Conservation (phyloP, 2,329 filamentous ascomycete genomes). For the Drechslerella coelobrocha region DNA sequence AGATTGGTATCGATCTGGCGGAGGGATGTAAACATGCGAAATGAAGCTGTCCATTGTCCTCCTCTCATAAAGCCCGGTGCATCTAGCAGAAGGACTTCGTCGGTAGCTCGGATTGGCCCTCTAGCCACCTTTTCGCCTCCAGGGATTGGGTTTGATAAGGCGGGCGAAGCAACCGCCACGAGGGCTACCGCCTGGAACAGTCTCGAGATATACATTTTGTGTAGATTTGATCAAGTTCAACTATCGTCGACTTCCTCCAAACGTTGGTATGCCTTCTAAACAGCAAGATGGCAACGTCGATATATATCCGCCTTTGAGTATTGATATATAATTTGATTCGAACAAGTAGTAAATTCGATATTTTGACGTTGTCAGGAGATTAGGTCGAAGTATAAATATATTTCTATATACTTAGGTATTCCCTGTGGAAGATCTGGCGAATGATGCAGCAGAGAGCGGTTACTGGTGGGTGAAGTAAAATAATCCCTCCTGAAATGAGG, state of each 20-base stretch:
- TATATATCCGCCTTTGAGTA: no score
- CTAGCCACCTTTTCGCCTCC: constrained; percentile 12
- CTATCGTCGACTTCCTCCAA: neutral
- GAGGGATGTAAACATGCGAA: constrained; percentile 35
- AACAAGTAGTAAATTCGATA: no score
- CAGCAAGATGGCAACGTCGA: no score
- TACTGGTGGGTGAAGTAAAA: constrained; percentile 9
- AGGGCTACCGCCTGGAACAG: constrained; percentile 22
- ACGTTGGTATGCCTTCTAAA: no score
- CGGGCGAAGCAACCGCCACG: constrained; percentile 21
- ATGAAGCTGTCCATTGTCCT: constrained; percentile 19
- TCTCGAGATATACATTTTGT: constrained; percentile 19
- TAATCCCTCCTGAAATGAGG: neutral
- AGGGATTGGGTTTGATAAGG: constrained; percentile 26
- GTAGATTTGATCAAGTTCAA: neutral
- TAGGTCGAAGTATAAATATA: constrained; percentile 11
- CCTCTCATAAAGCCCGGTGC: constrained; percentile 29
- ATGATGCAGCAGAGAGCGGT: constrained; percentile 34
- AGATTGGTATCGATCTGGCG: constrained; percentile 20
- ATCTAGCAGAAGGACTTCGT: constrained; percentile 38
- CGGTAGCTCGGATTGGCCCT: constrained; percentile 20
- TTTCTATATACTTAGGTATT: no score
- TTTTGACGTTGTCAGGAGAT: no score
- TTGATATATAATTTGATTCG: no score
- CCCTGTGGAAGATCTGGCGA: no score